Conservation (phyloP, 2,329 filamentous ascomycete species). For the Fusarium bactridioides region DNA sequence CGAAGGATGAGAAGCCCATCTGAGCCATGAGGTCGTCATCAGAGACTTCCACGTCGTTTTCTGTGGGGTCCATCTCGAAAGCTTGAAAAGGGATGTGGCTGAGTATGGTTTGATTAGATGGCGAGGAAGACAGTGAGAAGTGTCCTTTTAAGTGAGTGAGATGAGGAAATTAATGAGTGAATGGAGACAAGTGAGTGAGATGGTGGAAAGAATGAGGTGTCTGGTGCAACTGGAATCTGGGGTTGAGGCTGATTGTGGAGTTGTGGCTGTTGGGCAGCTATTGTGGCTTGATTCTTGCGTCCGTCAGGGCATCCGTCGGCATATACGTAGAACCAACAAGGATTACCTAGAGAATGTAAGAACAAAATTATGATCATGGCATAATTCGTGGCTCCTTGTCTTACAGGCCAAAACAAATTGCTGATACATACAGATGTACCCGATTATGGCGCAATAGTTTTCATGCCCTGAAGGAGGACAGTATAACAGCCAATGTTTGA, state of each 20-base stretch:
- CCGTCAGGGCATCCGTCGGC: neutral
- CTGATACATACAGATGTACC: neutral
- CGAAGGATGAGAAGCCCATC: slow-evolving; percentile 79
- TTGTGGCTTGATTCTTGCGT: slow-evolving; percentile 18
- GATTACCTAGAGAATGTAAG: neutral
- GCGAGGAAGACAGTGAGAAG: neutral
- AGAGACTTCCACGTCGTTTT: slow-evolving; percentile 12
- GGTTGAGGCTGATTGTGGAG: slow-evolving; percentile 30
- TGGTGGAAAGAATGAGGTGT: slow-evolving; percentile 25
- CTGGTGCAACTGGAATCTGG: slow-evolving; percentile 36
- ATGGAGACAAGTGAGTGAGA: slow-evolving; percentile 13
- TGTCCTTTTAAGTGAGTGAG: neutral
- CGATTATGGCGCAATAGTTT: neutral
- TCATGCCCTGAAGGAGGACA: neutral
- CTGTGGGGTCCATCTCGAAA: slow-evolving; percentile 4
- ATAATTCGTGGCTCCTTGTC: neutral
- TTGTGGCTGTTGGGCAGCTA: slow-evolving; percentile 28
- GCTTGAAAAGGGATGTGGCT: neutral
- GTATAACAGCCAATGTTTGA: neutral
- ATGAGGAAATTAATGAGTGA: slow-evolving; percentile 7
- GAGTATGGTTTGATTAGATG: neutral
- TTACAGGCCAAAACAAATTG: neutral
- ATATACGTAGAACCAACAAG: neutral
- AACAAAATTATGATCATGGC: neutral
- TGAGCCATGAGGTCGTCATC: slow-evolving; percentile 65